phyloP scores from a whole-genome alignment of 1,139 yeast species.

The Pichia sp. region DNA sequence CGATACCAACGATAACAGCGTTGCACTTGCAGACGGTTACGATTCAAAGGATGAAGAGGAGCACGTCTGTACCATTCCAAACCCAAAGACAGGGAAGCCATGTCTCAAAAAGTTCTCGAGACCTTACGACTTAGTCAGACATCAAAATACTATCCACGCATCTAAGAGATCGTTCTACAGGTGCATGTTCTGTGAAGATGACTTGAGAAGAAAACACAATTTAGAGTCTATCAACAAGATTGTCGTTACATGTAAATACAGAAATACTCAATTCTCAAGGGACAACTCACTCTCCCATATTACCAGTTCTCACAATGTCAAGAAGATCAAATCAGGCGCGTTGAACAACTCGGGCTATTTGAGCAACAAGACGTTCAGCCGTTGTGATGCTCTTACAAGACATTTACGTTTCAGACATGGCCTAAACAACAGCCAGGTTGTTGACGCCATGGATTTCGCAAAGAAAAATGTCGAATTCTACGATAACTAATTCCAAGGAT shows the following conservation, averaged over 20 bases:
- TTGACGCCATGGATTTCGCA: slow-evolving; percentile 66
- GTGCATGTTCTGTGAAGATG: slow-evolving; percentile 79
- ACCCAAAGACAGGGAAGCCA: slow-evolving; percentile 55
- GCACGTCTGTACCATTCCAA: slow-evolving; percentile 57
- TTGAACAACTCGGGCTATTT: slow-evolving; percentile 55
- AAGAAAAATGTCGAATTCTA: slow-evolving; percentile 68
- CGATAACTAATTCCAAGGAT: slow-evolving; percentile 22
- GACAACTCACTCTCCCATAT: slow-evolving; percentile 30
- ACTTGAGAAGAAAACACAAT: slow-evolving; percentile 34
- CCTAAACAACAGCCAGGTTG: slow-evolving; percentile 63
- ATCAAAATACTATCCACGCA: slow-evolving; percentile 95
- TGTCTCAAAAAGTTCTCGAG: slow-evolving; percentile 86
- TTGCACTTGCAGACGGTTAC: slow-evolving; percentile 7
- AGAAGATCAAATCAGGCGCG: slow-evolving; percentile 40
- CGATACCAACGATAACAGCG: not conserved
- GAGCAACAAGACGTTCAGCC: slow-evolving; percentile 72
- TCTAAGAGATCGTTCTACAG: slow-evolving; percentile 78
- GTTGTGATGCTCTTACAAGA: slow-evolving; percentile 92
- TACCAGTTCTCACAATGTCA: slow-evolving; percentile 33
- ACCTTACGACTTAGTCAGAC: slow-evolving; percentile 90
- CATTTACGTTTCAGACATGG: slow-evolving; percentile 89
- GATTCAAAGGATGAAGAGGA: slow-evolving; percentile 28
- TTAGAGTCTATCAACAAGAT: slow-evolving; percentile 27
- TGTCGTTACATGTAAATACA: slow-evolving; percentile 26
- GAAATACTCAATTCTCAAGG: slow-evolving; percentile 28